Percentiles rank a stretch among this genome's conserved stretches.
phyloP scores from a whole-genome alignment of 2,329 filamentous ascomycete genomes.

The Hawksworthiomyces lignivorus region DNA sequence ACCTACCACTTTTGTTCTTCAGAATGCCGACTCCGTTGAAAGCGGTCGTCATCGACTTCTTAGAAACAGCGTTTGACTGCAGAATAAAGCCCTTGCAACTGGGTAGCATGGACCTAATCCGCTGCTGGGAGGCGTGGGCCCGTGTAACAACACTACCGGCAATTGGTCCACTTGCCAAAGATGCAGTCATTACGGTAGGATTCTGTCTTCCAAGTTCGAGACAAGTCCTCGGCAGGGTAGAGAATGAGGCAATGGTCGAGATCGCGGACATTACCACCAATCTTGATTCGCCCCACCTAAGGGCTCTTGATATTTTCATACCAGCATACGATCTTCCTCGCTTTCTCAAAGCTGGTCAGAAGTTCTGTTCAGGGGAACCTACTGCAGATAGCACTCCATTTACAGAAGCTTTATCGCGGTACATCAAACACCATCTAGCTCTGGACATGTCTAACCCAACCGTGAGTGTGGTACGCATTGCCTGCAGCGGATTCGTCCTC shows the following conservation, averaged over 20 bases:
- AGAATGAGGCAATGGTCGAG: not conserved
- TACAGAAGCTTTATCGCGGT: slow-evolving; percentile 40
- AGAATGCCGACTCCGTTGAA: slow-evolving; percentile 49
- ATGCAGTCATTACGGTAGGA: slow-evolving; percentile 43
- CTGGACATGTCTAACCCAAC: slow-evolving; percentile 48
- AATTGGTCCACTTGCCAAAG: slow-evolving; percentile 30
- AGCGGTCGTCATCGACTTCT: slow-evolving; percentile 40
- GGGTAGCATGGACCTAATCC: slow-evolving; percentile 42
- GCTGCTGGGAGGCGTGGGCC: slow-evolving; percentile 46
- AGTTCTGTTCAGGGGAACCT: slow-evolving; percentile 2
- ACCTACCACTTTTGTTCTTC: slow-evolving; percentile 45
- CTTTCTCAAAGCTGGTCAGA: slow-evolving; percentile 36
- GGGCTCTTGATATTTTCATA: slow-evolving; percentile 44
- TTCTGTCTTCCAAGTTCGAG: slow-evolving; percentile 35
- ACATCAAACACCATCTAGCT: slow-evolving; percentile 45
- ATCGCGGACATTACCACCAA: too few relatives aligned
- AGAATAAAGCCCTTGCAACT: slow-evolving; percentile 43
- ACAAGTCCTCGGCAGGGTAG: not conserved
- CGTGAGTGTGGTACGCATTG: slow-evolving; percentile 45
- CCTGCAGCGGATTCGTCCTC: slow-evolving; percentile 48
- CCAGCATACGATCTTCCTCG: slow-evolving; percentile 37
- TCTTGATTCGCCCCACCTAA: slow-evolving; percentile 24
- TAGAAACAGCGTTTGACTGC: slow-evolving; percentile 48
- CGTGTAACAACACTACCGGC: slow-evolving; percentile 27
- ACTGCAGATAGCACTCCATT: slow-evolving; percentile 30